A percentile compares a stretch with the other conserved stretches of the same genome.
These are phyloP conservation scores for Voacanga thouarsii DNA, from an alignment of 257 asterid genomes.

Conservation along the genomic window DNA sequence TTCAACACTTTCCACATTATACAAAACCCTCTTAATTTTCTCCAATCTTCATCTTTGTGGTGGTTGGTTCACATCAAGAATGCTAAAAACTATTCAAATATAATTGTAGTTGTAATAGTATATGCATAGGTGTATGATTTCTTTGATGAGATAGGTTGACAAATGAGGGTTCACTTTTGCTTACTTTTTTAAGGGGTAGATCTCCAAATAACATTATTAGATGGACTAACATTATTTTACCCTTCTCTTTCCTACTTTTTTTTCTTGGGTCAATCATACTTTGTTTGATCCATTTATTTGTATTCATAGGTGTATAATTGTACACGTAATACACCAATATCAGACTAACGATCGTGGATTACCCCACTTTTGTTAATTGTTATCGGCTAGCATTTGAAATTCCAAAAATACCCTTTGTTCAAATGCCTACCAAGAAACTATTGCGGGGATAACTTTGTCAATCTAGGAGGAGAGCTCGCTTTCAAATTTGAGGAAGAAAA, in stretches of 20 bases:
- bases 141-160: constrained; percentile 24
- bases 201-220: too few relatives aligned
- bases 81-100: not conserved
- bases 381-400: not conserved
- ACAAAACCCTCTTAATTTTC: not conserved
- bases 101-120: too few relatives aligned
- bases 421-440: too few relatives aligned
- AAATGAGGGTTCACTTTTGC: constrained; percentile 7
- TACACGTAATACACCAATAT: constrained; percentile 12
- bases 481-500: too few relatives aligned
- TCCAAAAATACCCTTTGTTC: not conserved
- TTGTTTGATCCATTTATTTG: not conserved
- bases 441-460: not conserved
- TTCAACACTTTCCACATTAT: constrained; percentile 9
- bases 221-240: constrained; percentile 11
- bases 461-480: not conserved
- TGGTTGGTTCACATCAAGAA: constrained; percentile 4
- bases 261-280: constrained; percentile 25
- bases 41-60: not conserved
- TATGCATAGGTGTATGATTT: constrained; percentile 17
- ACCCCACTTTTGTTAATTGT: not conserved
- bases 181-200: constrained; percentile 3
- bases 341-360: constrained; percentile 11
- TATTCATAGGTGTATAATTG: constrained; percentile 19
- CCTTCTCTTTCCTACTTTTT: not conserved